Evolutionary conservation across 805 yeast species (phyloP), one percentile per base, ranked within the genome.

Genomic region (Sugiyamaella boreocaroliniensis): DNA sequence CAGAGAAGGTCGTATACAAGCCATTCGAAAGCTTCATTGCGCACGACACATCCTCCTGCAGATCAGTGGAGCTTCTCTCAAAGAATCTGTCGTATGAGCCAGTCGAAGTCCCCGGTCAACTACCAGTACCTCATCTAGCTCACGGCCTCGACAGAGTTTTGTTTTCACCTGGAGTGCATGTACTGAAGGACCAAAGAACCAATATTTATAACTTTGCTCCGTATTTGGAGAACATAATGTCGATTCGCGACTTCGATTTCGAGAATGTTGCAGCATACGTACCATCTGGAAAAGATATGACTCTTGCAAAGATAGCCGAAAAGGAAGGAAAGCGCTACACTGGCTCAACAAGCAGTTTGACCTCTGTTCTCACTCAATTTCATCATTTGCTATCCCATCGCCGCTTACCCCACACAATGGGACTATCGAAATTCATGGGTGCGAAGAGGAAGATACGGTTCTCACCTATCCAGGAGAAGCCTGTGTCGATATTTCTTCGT

Each of bases 321-420:
- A 56, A 66, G 14, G 29, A 63, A 7, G 59, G 62, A 15, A 55
- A 55, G 29, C 64, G 67, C 52, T 92, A 75, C 64, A 79, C 78
- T 53, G 86, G 95, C 1, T 89, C 97, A 1, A 89, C 98, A 0
- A 86, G 95, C 16, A 86, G 96, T 1, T 78, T 92, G 86, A 90
- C 98, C 0, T 75, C 83, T 1, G 69, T 83, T 0, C 73, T 92
- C 45, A 74, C 82, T 2, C 95, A 89, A 48, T 71, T 92, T 54
- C 97, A 93, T 68, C 75, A 74, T 54, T 69, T 87, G 9, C 64
- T 93, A 41, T 81, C 88, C 7, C 81, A 83, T 60, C 74, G 72
- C 54, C 72, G 86, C 50, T 79, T 77, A 1, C 79, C 75, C n/a
- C 77, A 48, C 9, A 73, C 76, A 12, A 66, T 64, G 49, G 69